Base-by-base conservation (phyloP, 106 monocot genomes). In the Ottelia alismoides region DNA sequence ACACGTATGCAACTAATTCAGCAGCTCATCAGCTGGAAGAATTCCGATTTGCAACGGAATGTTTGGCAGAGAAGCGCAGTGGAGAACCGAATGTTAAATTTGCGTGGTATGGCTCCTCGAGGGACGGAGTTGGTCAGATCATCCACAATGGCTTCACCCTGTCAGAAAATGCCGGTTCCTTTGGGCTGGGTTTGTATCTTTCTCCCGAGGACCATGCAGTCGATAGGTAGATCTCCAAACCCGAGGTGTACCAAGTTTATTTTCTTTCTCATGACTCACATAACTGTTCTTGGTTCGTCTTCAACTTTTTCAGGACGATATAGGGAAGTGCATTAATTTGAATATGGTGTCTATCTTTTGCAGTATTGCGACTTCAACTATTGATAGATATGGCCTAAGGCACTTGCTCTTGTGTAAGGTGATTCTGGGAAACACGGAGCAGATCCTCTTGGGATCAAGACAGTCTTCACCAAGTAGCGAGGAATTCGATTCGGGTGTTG, bases 401-500 rank as follows among this genome's bases (percentile, higher is more conserved):
- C 76, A 80, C 53, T 5, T 80, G 10, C 31, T 85, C 32, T 22
- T 85, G 35, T 85, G 80, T 53, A 45, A 64, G 4, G 80, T 80
- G 11, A 80, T 85, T 25, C 67, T 80, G 67, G 85, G 85, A 45
- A 76, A 64, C 21, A 53, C 57, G 9, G 75, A 84, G 57, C 61
- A 60, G 64, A 57, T 77, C 30, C 52, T 25, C 24, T 70, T 73
- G n/a, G 73, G 66, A n/a, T 62, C 73, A n/a, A 48, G 27, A 14
- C 76, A 76, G 51, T 55, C 12, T 28, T 20, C 23, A 18, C 67
- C 78, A 11, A 79, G 76, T 49, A 70, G 62, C 7, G 56, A 58
- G 9, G 45, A 73, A 35, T 74, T 63, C 40, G 79, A 85, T 68
- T 85, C 85, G 47, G 73, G 70, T 16, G 79, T 85, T 3, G 85